Evolutionary conservation across 306 rosid genomes (phyloP).

Genomic region (Lathyrus sativus): DNA sequence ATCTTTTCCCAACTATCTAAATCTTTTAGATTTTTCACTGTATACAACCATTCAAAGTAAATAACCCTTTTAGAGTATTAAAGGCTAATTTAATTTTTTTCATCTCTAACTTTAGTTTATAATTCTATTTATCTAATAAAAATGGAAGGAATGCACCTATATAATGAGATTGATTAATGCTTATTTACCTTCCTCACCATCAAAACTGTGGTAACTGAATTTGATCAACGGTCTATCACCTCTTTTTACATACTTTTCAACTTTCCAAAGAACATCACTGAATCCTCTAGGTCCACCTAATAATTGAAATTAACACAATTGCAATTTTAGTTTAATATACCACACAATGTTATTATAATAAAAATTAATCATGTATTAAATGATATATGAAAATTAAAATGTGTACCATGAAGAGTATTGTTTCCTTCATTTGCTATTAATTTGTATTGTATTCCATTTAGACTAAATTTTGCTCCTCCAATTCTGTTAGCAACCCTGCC

Average conservation of each 20-base stretch:
- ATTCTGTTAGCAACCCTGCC: constrained; percentile 87
- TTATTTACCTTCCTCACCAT: constrained; percentile 77
- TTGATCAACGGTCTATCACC: constrained; percentile 59
- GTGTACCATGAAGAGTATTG: constrained; percentile 73
- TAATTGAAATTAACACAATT: not conserved
- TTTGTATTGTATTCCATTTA: constrained; percentile 67
- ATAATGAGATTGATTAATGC: not conserved
- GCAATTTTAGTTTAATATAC: not conserved
- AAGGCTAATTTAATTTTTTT: not conserved
- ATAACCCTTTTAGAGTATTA: too few species aligned
- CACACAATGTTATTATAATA: not conserved
- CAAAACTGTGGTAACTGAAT: constrained; percentile 65
- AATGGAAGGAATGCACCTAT: not conserved
- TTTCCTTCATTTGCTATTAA: constrained; percentile 72
- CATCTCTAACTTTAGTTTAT: not conserved
- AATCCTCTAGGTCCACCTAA: constrained; percentile 79
- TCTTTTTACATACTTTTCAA: constrained; percentile 47
- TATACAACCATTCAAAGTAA: too few species aligned
- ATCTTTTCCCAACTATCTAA: too few species aligned
- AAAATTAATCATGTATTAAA: not conserved
- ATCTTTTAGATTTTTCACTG: too few species aligned
- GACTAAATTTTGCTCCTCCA: constrained; percentile 75
- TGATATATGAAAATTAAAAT: not conserved
- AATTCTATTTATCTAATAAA: not conserved
- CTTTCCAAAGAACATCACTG: constrained; percentile 78